phyloP scores from a whole-genome alignment of 2,329 filamentous ascomycete species.

The Colletotrichum karsti region DNA sequence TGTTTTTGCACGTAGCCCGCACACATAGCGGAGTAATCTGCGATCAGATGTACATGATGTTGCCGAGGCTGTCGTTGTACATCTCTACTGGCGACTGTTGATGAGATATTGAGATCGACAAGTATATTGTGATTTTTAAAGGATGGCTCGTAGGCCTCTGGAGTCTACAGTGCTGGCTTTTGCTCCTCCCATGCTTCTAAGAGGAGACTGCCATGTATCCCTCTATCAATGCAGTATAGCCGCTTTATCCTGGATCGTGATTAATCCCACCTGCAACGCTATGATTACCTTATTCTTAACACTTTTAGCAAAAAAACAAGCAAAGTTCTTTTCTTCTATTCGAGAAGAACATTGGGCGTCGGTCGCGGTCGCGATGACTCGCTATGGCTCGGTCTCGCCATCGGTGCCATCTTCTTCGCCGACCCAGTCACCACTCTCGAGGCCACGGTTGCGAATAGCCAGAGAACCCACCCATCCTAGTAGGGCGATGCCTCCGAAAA shows the following conservation, averaged over 20 bases:
- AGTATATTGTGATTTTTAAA: not conserved
- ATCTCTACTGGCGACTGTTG: too few species aligned
- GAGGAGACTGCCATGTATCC: not conserved
- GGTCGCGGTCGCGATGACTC: not conserved
- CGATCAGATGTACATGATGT: too few species aligned
- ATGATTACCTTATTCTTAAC: constrained; percentile 13
- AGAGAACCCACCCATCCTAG: constrained; percentile 83
- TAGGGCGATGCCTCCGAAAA: constrained; percentile 86
- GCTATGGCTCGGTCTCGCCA: constrained; percentile 29
- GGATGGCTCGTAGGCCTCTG: not conserved
- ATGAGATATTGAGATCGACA: too few species aligned
- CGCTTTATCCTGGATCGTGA: not conserved
- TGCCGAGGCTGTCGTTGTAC: too few species aligned
- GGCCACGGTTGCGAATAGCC: constrained; percentile 72
- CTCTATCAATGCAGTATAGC: constrained; percentile 14
- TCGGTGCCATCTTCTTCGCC: constrained; percentile 43
- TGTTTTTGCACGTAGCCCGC: too few species aligned
- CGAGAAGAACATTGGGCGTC: not conserved
- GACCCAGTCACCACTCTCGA: constrained; percentile 67
- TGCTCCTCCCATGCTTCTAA: not conserved
- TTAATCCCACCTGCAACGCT: constrained; percentile 2
- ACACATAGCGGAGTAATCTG: too few species aligned
- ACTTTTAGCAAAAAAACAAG: constrained; percentile 3
- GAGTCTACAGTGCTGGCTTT: not conserved
- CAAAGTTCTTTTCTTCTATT: not conserved